Percentiles rank a stretch among this genome's conserved stretches.
Evolutionary conservation across 306 rosid species (phyloP).

Genomic region (Hippophae tibetana): DNA sequence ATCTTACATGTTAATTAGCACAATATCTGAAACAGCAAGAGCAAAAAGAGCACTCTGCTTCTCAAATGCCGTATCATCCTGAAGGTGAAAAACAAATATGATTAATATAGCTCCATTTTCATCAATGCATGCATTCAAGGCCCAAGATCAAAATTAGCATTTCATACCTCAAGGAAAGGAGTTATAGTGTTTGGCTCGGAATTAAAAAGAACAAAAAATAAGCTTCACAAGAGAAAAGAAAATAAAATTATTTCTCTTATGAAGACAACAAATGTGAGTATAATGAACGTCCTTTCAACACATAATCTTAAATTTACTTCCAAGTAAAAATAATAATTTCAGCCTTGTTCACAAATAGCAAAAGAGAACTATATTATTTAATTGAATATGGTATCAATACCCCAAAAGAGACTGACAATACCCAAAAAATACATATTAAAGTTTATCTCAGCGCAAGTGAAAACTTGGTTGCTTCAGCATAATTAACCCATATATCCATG

Average conservation of each 20-base stretch:
- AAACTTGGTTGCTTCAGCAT: no score
- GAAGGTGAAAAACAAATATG: conserved; percentile 21
- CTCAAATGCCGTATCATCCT: conserved; percentile 99
- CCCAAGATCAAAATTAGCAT: not conserved
- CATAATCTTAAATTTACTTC: no score
- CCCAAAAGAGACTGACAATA: no score
- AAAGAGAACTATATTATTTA: no score
- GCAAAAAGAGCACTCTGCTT: conserved; percentile 99
- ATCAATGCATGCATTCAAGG: not conserved
- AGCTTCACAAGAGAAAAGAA: not conserved
- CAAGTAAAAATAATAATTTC: not conserved
- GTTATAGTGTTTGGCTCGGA: not conserved
- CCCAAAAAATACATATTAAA: no score
- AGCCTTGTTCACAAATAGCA: no score
- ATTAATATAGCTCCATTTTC: conserved; percentile 3
- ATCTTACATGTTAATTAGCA: conserved; percentile 87
- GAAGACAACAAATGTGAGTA: no score
- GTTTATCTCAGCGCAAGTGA: no score
- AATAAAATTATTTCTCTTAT: not conserved
- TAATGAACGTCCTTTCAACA: no score
- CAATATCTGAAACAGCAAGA: conserved; percentile 97
- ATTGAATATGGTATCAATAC: no score
- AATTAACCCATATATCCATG: no score
- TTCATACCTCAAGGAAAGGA: not conserved
- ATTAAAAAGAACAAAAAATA: not conserved